Conservation (phyloP, 1,139 yeast species). For the Geotrichum australiense region DNA sequence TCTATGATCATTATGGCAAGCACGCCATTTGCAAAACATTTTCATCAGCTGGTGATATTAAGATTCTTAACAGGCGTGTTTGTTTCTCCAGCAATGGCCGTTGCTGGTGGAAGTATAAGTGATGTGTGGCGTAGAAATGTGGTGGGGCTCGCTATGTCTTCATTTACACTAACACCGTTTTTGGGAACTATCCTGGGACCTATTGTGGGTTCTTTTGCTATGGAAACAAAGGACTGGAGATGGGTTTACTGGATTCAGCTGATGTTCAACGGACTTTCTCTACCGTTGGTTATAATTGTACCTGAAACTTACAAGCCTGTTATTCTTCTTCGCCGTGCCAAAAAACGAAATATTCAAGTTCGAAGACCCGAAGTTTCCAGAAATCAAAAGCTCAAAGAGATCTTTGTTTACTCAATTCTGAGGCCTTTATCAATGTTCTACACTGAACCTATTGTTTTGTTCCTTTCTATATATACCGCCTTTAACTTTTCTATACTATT, state of each 20-base stretch:
- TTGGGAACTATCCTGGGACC: conserved; percentile 39
- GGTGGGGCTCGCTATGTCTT: conserved; percentile 38
- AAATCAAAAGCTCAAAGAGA: conserved; percentile 27
- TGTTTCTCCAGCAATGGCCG: conserved; percentile 38
- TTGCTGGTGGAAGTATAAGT: conserved; percentile 26
- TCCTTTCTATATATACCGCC: conserved; percentile 37
- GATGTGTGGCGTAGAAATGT: conserved; percentile 39
- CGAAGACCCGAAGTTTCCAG: conserved; percentile 31
- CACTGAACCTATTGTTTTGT: conserved; percentile 38
- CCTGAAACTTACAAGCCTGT: conserved; percentile 35
- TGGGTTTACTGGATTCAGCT: conserved; percentile 41
- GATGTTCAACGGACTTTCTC: conserved; percentile 36
- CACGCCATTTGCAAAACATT: conserved; percentile 55
- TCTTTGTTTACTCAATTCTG: conserved; percentile 32
- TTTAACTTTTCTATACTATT: conserved; percentile 39
- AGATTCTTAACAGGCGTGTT: conserved; percentile 39
- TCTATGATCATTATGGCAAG: conserved; percentile 75
- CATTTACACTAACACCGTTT: conserved; percentile 37
- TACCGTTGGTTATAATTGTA: conserved; percentile 34
- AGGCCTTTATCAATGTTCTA: conserved; percentile 38
- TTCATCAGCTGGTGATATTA: conserved; percentile 36
- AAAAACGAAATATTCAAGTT: conserved; percentile 30
- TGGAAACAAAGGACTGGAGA: conserved; percentile 30
- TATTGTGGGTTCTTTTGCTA: conserved; percentile 36
- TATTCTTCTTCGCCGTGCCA: conserved; percentile 36